Evolutionary conservation across 2,329 filamentous ascomycete species (phyloP), one percentile per base, ranked within the genome.

Genomic region (Plectosphaerella sp.): DNA sequence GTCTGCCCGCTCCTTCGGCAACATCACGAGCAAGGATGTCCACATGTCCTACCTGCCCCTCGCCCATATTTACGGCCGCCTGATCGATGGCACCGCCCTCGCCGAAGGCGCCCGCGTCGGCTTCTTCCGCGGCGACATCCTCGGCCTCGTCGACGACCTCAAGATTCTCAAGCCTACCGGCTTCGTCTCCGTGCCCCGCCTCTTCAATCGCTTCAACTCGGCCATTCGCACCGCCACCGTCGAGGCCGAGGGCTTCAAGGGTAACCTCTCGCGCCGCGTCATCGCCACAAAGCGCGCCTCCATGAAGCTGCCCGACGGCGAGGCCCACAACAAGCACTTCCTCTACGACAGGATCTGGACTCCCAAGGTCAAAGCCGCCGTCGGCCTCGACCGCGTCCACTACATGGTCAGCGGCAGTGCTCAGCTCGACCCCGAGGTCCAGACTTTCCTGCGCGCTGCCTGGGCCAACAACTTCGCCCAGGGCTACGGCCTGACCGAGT

Each of bases 401-500:
- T 80, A 78, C 57, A 89, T 97, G 85, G 80, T 96, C 51, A 92
- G 88, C 53, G 94, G 94, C 47, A 94, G 90, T 53, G 93, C 94
- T 12, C 93, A 93, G 54, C 82, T 99, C 42, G 93, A 97, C 61
- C 91, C 91, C 1, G 83, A 84, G 24, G 83, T 97, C 35, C 92
- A 97, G 58, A 81, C 89, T 63, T 97, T 97, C 74, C 81, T 97
- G 47, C 88, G 91, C 45, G 84, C 92, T 39, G 88, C 89, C 28
- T 89, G 96, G 57, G 87, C 82, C 54, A 89, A 87, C 70, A 78
- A 84, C 63, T 88, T 97, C 63, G 70, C 82, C 33, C 93, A 97
- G 72, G 94, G 93, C 28, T 99, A 93, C 68, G 94, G 94, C 47
- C 77, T 99, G 68, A 99, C 94, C 1, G 94, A 99, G 72, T 89